phyloP scores from a whole-genome alignment of 768 basidiomycete species.

The Heimioporus sp. region DNA sequence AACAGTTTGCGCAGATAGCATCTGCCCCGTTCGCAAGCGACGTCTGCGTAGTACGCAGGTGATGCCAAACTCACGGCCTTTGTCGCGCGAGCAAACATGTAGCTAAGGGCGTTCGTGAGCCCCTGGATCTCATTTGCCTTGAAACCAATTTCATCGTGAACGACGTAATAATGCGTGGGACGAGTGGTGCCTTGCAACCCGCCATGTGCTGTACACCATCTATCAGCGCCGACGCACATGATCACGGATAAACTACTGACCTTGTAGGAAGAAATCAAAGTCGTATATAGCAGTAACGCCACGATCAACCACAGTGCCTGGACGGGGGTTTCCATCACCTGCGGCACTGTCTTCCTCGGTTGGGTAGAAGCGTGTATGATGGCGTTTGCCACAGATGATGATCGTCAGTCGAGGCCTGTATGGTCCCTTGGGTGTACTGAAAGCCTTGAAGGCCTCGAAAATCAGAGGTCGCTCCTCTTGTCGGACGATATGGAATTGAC shows the following conservation, averaged over 20 bases:
- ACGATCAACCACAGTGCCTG: conserved; percentile 54
- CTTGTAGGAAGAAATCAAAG: conserved; percentile 56
- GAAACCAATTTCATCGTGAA: conserved; percentile 53
- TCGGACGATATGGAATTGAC: conserved; percentile 48
- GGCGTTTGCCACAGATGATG: conserved; percentile 56
- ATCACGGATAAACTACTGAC: conserved; percentile 16
- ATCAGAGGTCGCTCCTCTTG: conserved; percentile 45
- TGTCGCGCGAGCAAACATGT: conserved; percentile 60
- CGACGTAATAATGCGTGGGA: conserved; percentile 55
- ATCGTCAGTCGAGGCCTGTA: conserved; percentile 52
- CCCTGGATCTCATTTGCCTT: conserved; percentile 48
- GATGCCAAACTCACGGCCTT: conserved; percentile 40
- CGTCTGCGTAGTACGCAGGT: conserved; percentile 43
- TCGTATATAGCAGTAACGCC: conserved; percentile 54
- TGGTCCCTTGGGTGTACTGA: conserved; percentile 31
- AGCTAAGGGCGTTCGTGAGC: conserved; percentile 55
- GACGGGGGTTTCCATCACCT: conserved; percentile 47
- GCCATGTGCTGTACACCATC: conserved; percentile 34
- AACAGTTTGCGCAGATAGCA: conserved; percentile 52
- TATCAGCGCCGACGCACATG: not conserved
- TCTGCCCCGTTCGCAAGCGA: conserved; percentile 53
- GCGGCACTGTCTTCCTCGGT: conserved; percentile 42
- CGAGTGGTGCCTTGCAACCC: conserved; percentile 48
- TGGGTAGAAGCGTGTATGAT: conserved; percentile 58
- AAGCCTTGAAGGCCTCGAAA: conserved; percentile 38